Conservation (phyloP, 164 flowering plant genomes). For the Aristolochia californica region DNA sequence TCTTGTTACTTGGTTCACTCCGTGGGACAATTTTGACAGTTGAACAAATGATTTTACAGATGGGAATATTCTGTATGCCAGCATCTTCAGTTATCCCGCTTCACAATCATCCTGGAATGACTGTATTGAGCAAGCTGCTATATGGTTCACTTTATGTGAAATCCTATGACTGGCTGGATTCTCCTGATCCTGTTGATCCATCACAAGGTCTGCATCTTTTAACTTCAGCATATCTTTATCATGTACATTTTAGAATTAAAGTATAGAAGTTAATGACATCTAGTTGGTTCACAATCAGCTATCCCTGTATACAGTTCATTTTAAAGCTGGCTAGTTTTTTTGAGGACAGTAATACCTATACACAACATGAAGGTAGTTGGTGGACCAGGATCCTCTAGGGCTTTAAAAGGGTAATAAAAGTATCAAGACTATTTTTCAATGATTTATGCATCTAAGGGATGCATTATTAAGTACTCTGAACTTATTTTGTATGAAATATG, state of each 20-base stretch:
- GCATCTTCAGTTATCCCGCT: constrained; percentile 87
- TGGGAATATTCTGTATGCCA: constrained; percentile 95
- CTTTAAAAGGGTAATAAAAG: no score
- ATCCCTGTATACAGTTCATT: no score
- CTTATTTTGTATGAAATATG: no score
- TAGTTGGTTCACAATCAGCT: no score
- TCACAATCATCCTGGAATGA: constrained; percentile 98
- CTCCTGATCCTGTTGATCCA: constrained; percentile 42
- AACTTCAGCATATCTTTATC: neutral
- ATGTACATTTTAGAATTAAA: neutral
- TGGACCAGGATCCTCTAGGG: no score
- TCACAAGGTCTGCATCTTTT: constrained; percentile 38
- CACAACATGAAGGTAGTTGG: no score
- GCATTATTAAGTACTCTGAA: no score
- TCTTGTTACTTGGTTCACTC: neutral
- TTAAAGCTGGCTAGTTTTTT: no score
- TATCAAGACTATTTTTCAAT: no score
- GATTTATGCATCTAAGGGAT: no score
- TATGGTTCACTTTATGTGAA: constrained; percentile 71
- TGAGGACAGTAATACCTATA: no score
- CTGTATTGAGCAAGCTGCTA: constrained; percentile 90
- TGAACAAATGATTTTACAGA: constrained; percentile 31
- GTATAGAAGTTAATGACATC: no score
- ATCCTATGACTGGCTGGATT: constrained; percentile 83
- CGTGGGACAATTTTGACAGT: neutral